A percentile compares a stretch with the other conserved stretches of the same genome.
phyloP scores from a whole-genome alignment of 1,284 basidiomycete species.

The Volvariella volvacea region DNA sequence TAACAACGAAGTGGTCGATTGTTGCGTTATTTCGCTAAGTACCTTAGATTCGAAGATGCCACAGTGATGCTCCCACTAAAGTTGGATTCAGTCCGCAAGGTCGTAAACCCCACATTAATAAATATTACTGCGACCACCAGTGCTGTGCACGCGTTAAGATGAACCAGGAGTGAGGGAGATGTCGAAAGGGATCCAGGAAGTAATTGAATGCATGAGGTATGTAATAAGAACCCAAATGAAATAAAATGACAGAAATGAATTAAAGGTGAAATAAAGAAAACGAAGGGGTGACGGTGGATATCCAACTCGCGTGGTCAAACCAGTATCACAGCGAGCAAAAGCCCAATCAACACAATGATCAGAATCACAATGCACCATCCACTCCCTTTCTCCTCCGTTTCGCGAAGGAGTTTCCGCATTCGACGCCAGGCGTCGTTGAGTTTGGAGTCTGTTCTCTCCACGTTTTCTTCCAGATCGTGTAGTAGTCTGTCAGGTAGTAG shows the following conservation, averaged over 20 bases:
- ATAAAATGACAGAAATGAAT: neutral
- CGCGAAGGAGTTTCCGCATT: slow-evolving; percentile 75
- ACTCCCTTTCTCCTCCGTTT: slow-evolving; percentile 65
- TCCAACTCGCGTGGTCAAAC: slow-evolving; percentile 27
- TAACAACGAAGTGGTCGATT: no score
- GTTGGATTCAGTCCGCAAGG: no score
- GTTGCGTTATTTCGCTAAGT: no score
- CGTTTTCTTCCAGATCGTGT: slow-evolving; percentile 69
- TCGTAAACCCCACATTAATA: no score
- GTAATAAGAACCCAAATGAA: no score
- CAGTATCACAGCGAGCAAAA: slow-evolving; percentile 53
- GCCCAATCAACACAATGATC: slow-evolving; percentile 47
- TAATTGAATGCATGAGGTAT: no score
- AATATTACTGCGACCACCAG: neutral
- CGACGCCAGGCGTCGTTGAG: slow-evolving; percentile 63
- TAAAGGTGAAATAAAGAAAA: neutral
- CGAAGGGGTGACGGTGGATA: neutral
- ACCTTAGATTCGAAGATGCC: no score
- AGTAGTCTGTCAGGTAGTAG: slow-evolving; percentile 55
- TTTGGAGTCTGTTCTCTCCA: slow-evolving; percentile 70
- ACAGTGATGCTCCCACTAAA: no score
- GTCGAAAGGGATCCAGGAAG: no score
- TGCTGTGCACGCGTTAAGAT: neutral
- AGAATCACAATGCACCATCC: slow-evolving; percentile 48
- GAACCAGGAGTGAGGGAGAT: slow-evolving; percentile 5